A percentile compares a stretch with the other conserved stretches of the same genome.
Evolutionary conservation across 2,329 filamentous ascomycete genomes (phyloP).

Genomic region (Cylindrodendrum hubeiense): DNA sequence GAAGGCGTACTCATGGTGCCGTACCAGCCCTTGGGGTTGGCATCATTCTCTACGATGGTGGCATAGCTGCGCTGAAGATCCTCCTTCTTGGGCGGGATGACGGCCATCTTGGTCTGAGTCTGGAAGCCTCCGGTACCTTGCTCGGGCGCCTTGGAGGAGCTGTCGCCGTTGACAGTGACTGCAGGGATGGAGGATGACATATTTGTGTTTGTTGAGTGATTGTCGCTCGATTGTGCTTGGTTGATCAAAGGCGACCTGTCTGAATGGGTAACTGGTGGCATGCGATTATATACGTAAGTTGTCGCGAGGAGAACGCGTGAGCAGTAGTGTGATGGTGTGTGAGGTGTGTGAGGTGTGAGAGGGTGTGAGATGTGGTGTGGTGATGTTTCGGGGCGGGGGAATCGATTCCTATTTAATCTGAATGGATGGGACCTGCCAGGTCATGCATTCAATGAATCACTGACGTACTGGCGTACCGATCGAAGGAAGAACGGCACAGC

Average conservation of each 20-base stretch:
- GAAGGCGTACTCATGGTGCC: constrained; percentile 79
- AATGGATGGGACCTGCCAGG: not conserved
- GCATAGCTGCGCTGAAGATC: constrained; percentile 90
- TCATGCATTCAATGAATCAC: not conserved
- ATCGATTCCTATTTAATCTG: constrained; percentile 14
- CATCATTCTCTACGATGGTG: constrained; percentile 71
- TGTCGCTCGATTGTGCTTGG: not conserved
- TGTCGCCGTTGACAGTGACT: constrained; percentile 44
- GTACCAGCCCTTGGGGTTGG: constrained; percentile 87
- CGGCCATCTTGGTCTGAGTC: constrained; percentile 70
- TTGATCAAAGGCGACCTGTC: not conserved
- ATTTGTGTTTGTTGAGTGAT: not conserved
- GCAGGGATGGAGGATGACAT: constrained; percentile 30
- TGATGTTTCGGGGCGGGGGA: not conserved
- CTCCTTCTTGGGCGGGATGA: constrained; percentile 83
- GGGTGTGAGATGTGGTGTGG: not conserved
- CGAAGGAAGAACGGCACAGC: not conserved
- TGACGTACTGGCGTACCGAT: too few species aligned
- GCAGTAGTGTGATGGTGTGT: not conserved
- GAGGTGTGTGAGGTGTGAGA: not conserved
- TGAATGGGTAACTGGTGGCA: not conserved
- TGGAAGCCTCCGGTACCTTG: constrained; percentile 57
- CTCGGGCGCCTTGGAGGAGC: constrained; percentile 47
- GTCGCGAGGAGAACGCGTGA: not conserved
- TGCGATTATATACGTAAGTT: not conserved